Percentiles rank a stretch among this genome's conserved stretches.
These are phyloP conservation scores for Adansonia gregorii DNA, from an alignment of 441 rosid species.

Conservation along the genomic window DNA sequence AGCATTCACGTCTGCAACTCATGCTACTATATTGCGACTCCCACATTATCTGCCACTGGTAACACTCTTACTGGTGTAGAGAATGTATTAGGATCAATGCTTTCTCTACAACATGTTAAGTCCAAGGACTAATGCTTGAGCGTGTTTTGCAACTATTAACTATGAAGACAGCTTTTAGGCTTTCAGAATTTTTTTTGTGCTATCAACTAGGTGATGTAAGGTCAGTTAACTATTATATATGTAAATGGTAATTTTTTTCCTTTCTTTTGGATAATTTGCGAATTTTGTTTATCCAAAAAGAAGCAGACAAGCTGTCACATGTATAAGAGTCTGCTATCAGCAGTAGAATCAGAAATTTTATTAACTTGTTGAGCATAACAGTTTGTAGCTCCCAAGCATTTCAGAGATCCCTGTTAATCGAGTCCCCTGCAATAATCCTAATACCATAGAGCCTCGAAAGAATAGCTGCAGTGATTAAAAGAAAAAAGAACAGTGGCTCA, in stretches of 20 bases:
- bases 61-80: neutral
- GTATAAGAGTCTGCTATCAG: neutral
- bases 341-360: slow-evolving; percentile 2
- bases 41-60: neutral
- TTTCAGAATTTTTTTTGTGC: neutral
- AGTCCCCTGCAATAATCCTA: neutral
- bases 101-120: neutral
- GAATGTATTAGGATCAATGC: neutral
- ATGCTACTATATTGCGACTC: slow-evolving; percentile 7
- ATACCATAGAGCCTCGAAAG: neutral
- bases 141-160: neutral
- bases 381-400: neutral
- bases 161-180: slow-evolving; percentile 3
- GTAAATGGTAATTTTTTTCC: neutral
- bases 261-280: neutral
- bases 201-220: neutral
- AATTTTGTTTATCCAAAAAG: neutral
- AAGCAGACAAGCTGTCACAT: neutral
- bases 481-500: neutral
- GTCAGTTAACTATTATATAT: neutral
- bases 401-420: neutral
- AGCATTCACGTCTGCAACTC: neutral
- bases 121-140: neutral
- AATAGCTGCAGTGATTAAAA: neutral
- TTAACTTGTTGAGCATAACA: no score